Conservation (phyloP, 306 rosid species). For the Trifolium repens region DNA sequence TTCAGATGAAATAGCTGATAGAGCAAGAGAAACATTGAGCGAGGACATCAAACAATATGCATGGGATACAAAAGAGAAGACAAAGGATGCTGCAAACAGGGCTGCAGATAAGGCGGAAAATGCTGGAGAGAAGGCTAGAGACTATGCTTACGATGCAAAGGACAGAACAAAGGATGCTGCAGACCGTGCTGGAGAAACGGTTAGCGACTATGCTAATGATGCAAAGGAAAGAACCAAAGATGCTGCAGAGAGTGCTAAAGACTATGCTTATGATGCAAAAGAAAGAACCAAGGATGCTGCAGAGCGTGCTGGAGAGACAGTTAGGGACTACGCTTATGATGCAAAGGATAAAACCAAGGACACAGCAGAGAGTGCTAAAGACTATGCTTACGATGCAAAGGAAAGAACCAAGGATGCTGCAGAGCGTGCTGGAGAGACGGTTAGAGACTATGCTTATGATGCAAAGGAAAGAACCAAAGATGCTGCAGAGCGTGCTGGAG, state of each 20-base stretch:
- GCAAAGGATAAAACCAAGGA: slow-evolving; percentile 27
- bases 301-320: slow-evolving; percentile 30
- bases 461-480: slow-evolving; percentile 35
- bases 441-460: background rate
- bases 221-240: slow-evolving; percentile 33
- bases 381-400: slow-evolving; percentile 40
- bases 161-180: background rate
- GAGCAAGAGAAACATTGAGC: slow-evolving; percentile 45
- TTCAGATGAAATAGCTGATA: slow-evolving; percentile 36
- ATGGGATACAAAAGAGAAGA: slow-evolving; percentile 25
- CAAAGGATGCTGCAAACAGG: slow-evolving; percentile 32
- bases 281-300: background rate
- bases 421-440: slow-evolving; percentile 45
- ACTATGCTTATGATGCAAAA: slow-evolving; percentile 39
- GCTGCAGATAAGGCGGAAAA: slow-evolving; percentile 34
- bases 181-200: slow-evolving; percentile 29
- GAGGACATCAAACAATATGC: slow-evolving; percentile 36
- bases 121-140: slow-evolving; percentile 30
- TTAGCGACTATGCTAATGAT: slow-evolving; percentile 9
- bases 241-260: background rate
- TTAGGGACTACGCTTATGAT: background rate
- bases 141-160: slow-evolving; percentile 40
- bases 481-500: slow-evolving; percentile 44
- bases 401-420: slow-evolving; percentile 37
- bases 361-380: background rate